Evolutionary conservation across 176 grass and related monocot genomes (phyloP).

Genomic region (Triticum timopheevii): DNA sequence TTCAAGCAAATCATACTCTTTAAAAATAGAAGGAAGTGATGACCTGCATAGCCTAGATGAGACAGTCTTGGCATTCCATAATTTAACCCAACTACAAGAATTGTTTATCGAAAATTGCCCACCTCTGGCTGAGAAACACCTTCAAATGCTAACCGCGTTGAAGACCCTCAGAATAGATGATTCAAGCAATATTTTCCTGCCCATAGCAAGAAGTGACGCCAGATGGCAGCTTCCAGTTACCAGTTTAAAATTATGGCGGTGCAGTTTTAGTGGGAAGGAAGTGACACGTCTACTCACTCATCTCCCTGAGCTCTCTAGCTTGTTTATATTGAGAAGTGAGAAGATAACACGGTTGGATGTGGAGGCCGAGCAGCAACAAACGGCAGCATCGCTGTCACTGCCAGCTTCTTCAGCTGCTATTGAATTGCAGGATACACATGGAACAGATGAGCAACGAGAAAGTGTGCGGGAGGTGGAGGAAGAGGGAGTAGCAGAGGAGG

Average conservation of each 20-base stretch:
- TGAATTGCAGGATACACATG: background rate
- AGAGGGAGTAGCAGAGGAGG: background rate
- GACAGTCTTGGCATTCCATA: background rate
- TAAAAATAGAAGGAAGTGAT: no score
- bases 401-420: background rate
- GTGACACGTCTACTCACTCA: background rate
- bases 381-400: background rate
- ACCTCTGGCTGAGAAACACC: background rate
- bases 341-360: background rate
- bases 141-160: background rate
- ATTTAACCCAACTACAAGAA: background rate
- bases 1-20: no score
- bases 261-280: background rate
- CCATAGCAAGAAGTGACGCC: background rate
- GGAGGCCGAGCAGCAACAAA: background rate
- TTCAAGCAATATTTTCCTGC: rapidly evolving
- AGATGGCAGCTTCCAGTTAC: background rate
- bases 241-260: rapidly evolving
- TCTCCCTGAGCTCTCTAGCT: background rate
- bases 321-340: rapidly evolving
- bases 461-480: background rate
- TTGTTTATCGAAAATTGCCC: background rate
- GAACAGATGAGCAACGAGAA: no score
- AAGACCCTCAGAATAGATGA: rapidly evolving
- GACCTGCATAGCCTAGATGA: background rate